A percentile compares a stretch with the other conserved stretches of the same genome.
phyloP scores from a whole-genome alignment of 352 stramenopile species.

The Halophytophthora batemanensis region DNA sequence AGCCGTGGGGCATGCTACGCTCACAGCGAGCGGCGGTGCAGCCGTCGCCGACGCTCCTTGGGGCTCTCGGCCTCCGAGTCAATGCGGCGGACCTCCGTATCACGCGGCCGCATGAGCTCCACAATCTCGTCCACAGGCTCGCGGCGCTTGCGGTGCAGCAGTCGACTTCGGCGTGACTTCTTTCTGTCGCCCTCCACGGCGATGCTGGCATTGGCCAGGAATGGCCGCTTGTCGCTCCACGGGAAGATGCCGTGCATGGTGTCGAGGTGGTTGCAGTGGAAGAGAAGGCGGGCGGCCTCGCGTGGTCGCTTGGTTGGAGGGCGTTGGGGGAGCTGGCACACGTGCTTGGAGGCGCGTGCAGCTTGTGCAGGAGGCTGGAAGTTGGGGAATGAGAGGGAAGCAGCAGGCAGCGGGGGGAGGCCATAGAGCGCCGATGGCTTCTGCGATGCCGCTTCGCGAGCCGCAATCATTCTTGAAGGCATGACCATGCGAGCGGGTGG shows the following conservation, averaged over 20 bases:
- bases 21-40: not conserved
- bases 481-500: no score
- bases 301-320: not conserved
- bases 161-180: slow-evolving; percentile 24
- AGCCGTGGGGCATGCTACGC: no score
- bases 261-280: no score
- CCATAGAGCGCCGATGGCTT: no score
- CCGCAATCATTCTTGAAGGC: no score
- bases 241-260: slow-evolving; percentile 38
- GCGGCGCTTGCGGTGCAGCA: slow-evolving; percentile 21
- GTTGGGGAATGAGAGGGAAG: no score
- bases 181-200: slow-evolving; percentile 18
- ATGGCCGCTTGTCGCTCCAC: slow-evolving; percentile 19
- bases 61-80: slow-evolving; percentile 16
- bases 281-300: no score
- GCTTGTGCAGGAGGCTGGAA: no score
- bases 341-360: no score
- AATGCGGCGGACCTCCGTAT: slow-evolving; percentile 38
- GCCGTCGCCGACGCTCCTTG: slow-evolving; percentile 16
- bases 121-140: slow-evolving; percentile 20
- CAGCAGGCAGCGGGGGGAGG: no score
- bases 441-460: no score
- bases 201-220: slow-evolving; percentile 2
- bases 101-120: slow-evolving; percentile 30
- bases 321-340: slow-evolving; percentile 6